Evolutionary conservation across 2,329 filamentous ascomycete species (phyloP), one percentile per base, ranked within the genome.

Genomic region (Fonsecaea nubica): DNA sequence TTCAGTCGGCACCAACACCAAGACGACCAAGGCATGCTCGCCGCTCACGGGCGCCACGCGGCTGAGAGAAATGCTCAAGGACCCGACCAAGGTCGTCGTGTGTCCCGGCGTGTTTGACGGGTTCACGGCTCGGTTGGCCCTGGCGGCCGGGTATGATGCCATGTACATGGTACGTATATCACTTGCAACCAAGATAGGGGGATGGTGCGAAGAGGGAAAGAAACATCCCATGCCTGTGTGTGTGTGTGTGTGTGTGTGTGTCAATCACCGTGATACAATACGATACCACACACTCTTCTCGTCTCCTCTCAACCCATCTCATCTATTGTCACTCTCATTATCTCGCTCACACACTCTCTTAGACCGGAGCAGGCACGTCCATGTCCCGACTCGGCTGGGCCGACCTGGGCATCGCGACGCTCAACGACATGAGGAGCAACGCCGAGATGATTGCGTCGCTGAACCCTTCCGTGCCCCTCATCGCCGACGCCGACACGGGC

Each of bases 401-500:
- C 25, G 83, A 85, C 69, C 74, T 85, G 8, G 83, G 81, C 25
- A 80, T 86, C 56, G 82, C 81, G 56, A 81, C 82, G 6, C 73
- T 85, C 13, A 80, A 83, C 61, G 83, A 85, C 67, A 85, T 85
- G 84, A 79, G 79, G 13, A 77, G 79, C 63, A 83, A 85, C 59
- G 84, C 83, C 7, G 82, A 82, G 67, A 86, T 84, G 82, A 81
- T 85, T 60, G 82, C 83, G 3, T 82, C 81, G 58, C 78, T 86
- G 3, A 80, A 82, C 42, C 81, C 82, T 0, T 77, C 77, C 36
- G 80, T 77, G 2, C 83, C 84, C 6, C 75, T 86, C 4, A 85
- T 86, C 65, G 83, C 83, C 32, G 84, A 86, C 64, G 82, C 82
- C 69, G 84, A 86, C 71, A 77, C 79, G 30, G 84, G 84, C 36